These are phyloP conservation scores for Fusarium sp. DNA, from an alignment of 2,329 filamentous ascomycete genomes.

Conservation along the genomic window DNA sequence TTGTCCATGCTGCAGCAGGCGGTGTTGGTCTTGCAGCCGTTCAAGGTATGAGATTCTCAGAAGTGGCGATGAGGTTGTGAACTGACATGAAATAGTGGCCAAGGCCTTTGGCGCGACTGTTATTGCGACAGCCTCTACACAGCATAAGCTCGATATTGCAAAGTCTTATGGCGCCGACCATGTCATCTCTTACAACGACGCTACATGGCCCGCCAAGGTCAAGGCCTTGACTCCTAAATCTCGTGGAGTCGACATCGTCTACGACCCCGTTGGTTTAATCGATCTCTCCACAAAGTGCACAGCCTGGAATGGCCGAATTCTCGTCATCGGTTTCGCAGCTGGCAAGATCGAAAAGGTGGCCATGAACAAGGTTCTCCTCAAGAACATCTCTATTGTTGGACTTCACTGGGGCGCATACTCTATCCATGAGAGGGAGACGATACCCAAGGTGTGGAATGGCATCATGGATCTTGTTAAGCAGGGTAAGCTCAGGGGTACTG, in stretches of 20 bases:
- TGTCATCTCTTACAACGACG: constrained; percentile 77
- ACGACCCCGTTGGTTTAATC: constrained; percentile 91
- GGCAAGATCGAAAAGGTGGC: constrained; percentile 86
- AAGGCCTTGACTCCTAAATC: constrained; percentile 79
- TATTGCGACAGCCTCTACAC: constrained; percentile 87
- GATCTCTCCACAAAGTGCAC: constrained; percentile 90
- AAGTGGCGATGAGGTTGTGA: accelerated
- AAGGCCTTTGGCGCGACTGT: constrained; percentile 92
- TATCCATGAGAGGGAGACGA: constrained; percentile 73
- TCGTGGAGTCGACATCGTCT: constrained; percentile 87
- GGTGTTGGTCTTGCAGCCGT: constrained; percentile 92
- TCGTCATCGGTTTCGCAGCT: constrained; percentile 86
- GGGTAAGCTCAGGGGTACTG: constrained; percentile 83
- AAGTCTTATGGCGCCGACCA: constrained; percentile 85
- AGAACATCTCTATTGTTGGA: constrained; percentile 91
- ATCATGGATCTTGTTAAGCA: constrained; percentile 80
- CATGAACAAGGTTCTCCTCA: constrained; percentile 90
- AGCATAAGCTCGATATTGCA: constrained; percentile 83
- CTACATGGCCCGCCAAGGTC: constrained; percentile 72
- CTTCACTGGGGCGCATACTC: constrained; percentile 92
- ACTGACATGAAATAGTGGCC: constrained; percentile 63
- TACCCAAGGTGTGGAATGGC: constrained; percentile 81
- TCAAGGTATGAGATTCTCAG: constrained; percentile 61
- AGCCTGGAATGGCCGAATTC: constrained; percentile 88
- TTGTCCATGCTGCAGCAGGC: constrained; percentile 91